Base-by-base conservation (phyloP, 1,284 basidiomycete genomes). In the Laetiporus sulphureus region DNA sequence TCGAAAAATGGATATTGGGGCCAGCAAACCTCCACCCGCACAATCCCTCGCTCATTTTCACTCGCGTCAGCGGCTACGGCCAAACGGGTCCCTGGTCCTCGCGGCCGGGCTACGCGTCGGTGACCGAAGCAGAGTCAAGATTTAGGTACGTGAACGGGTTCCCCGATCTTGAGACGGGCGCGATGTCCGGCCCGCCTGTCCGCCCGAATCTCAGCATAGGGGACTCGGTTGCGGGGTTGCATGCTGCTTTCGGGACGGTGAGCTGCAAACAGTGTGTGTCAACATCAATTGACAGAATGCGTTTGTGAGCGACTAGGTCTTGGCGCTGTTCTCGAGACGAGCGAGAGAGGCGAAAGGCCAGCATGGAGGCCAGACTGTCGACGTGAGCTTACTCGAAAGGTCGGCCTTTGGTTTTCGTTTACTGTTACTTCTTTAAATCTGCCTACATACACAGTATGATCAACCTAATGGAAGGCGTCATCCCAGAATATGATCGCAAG, bases 301-400 rank as follows among this genome's bases (percentile, higher is more conserved):
- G 15, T 21, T 25, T 13, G n/a, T 41, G 12, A 22, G 19, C 11
- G 2, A 21, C 3, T 43, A 82, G 69, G 80, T 89, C 3, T 69
- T 93, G 7, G 90, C 90, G 15, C 69, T 92, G 23, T 68, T 88
- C 5, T 65, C 73, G 7, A 63, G 73, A 34, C 69, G 69, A 36
- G 63, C 65, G 36, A 66, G 66, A 42, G 49, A 54, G 25, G 51
- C 55, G 3, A 58, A 61, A 24, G 69, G 68, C 2, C 57, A 63
- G 40, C 47, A 55, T 7, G 65, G 62, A 0, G 77, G 80, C 5
- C 72, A 71, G 44, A 78, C 71, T 0, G 80, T 84, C n/a, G 81
- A 84, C 52, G 81, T 84, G 15, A 83, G 81, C 59, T 83, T 84
- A 20, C 65, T 82, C 50, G 81, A 83, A 56, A 83, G 81, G 81